Conservation (phyloP, 495 filamentous ascomycete species). For the Sordaria brevicollis region DNA sequence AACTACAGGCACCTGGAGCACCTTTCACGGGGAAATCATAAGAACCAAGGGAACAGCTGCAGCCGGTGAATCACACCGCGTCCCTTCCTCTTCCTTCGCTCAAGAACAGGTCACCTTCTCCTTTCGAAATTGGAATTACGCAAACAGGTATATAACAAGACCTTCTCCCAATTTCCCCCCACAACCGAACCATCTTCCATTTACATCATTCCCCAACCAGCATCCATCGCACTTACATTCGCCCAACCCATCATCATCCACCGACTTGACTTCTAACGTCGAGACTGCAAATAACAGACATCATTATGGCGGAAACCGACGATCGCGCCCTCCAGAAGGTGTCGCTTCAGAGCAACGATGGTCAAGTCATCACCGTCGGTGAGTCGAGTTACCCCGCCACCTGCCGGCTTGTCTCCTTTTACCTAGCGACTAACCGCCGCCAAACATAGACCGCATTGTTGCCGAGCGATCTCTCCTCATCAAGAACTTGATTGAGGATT, state of each 20-base stretch:
- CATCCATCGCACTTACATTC: neutral
- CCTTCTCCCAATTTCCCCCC: neutral
- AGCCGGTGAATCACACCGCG: neutral
- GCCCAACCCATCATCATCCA: constrained; percentile 1
- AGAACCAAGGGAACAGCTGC: neutral
- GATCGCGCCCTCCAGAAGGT: constrained; percentile 6
- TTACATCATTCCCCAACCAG: neutral
- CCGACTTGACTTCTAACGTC: neutral
- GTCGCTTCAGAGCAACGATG: constrained; percentile 13
- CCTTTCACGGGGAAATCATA: neutral
- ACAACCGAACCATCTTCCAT: neutral
- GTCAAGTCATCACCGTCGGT: constrained; percentile 9
- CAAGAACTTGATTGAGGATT: constrained; percentile 95
- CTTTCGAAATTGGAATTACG: neutral
- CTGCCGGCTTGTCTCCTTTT: neutral
- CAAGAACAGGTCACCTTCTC: neutral
- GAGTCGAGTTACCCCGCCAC: constrained; percentile 4
- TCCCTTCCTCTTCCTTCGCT: neutral
- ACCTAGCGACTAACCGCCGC: neutral
- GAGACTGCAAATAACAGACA: neutral
- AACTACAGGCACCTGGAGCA: neutral
- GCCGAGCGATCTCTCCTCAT: constrained; percentile 89
- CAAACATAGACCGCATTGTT: constrained; percentile 54
- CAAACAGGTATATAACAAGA: neutral
- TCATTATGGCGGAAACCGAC: constrained; percentile 9